Percentiles rank a stretch among this genome's conserved stretches.
Evolutionary conservation across 441 rosid genomes (phyloP).

Genomic region (Cnidoscolus chayamansa): DNA sequence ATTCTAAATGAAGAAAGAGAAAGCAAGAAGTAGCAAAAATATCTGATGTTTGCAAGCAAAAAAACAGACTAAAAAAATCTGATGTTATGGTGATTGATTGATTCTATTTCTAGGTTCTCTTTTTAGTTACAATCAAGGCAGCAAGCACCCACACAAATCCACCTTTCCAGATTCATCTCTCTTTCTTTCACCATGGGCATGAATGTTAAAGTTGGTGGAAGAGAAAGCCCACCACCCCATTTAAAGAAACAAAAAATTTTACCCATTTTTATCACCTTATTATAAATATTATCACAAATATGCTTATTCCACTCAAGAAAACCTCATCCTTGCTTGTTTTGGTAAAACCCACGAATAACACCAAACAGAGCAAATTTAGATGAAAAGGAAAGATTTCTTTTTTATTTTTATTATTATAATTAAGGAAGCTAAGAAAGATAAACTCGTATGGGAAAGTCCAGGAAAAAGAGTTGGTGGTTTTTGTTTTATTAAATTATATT

Average conservation of each 20-base stretch:
- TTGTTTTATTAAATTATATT: too few relatives aligned
- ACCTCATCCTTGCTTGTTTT: slow-evolving; percentile 36
- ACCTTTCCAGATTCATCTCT: slow-evolving; percentile 36
- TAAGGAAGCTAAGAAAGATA: background rate
- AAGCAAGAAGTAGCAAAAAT: background rate
- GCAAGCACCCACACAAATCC: slow-evolving; percentile 8
- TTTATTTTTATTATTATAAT: too few relatives aligned
- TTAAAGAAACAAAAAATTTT: slow-evolving; percentile 22
- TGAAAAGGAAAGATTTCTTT: slow-evolving; percentile 4
- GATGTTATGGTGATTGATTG: slow-evolving; percentile 20
- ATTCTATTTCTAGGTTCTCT: slow-evolving; percentile 6
- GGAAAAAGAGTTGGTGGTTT: too few relatives aligned
- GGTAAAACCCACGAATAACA: slow-evolving; percentile 24
- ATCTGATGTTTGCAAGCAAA: background rate
- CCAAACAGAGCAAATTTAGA: slow-evolving; percentile 10
- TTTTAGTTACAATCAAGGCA: slow-evolving; percentile 25
- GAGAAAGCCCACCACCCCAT: slow-evolving; percentile 26
- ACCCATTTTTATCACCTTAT: background rate
- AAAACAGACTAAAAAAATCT: too few relatives aligned
- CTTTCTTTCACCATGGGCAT: background rate
- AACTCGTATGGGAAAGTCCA: background rate
- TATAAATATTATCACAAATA: background rate
- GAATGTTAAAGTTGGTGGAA: background rate
- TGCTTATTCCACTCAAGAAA: background rate
- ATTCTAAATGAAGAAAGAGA: slow-evolving; percentile 15